Evolutionary conservation across 1,284 basidiomycete genomes (phyloP).

Genomic region (Cryptococcus amylolentus): DNA sequence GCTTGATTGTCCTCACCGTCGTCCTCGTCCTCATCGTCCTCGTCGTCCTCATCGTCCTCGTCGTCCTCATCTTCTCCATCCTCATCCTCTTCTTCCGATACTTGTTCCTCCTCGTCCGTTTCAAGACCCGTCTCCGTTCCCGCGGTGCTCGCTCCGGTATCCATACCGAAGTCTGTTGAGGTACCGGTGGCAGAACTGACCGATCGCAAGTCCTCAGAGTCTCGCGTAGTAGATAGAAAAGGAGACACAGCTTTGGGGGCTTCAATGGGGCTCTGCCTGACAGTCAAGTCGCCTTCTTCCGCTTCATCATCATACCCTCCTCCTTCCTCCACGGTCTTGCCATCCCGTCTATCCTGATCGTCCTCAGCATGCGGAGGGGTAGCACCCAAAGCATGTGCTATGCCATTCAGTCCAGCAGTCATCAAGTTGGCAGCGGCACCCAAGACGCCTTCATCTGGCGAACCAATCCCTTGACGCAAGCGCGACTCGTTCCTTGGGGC

Average conservation of each 20-base stretch:
- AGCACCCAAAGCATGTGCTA: slow-evolving; percentile 2
- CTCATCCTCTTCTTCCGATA: slow-evolving; percentile 13
- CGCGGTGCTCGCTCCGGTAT: slow-evolving; percentile 7
- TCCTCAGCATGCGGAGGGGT: background rate
- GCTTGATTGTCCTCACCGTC: slow-evolving; percentile 33
- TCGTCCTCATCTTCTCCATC: slow-evolving; percentile 29
- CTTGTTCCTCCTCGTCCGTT: background rate
- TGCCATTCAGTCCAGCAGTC: slow-evolving; percentile 1
- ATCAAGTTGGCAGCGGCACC: slow-evolving; percentile 7
- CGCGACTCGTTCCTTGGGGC: background rate
- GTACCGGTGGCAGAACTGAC: background rate
- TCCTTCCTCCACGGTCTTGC: background rate
- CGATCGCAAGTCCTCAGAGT: background rate
- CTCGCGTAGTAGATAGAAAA: no score
- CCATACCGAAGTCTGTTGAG: background rate
- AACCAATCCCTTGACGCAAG: background rate
- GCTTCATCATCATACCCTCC: background rate
- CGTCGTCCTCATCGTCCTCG: slow-evolving; percentile 33
- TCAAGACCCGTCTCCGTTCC: slow-evolving; percentile 1
- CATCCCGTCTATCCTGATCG: background rate
- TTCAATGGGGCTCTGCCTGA: no score
- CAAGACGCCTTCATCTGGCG: slow-evolving; percentile 3
- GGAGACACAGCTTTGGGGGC: no score
- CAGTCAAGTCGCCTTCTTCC: background rate
- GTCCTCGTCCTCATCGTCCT: slow-evolving; percentile 42